Evolutionary conservation across 768 basidiomycete genomes (phyloP).

Genomic region (Leucogyrophana mollusca): DNA sequence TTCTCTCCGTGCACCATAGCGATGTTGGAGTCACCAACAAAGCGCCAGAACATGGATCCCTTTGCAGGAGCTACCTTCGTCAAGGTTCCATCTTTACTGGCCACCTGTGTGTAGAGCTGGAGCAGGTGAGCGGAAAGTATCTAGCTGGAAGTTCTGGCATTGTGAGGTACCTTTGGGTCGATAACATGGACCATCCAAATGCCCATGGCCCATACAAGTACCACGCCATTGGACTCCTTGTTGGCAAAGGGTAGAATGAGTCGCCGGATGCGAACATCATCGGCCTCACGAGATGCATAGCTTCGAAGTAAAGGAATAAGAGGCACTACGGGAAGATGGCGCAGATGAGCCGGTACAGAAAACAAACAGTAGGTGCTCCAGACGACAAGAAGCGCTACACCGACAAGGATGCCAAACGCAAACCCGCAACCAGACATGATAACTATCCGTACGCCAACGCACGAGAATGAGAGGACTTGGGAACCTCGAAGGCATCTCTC

Average conservation of each 20-base stretch:
- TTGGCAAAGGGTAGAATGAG: conserved; percentile 34
- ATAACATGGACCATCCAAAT: conserved; percentile 39
- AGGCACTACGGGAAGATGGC: conserved; percentile 32
- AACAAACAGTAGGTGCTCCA: too few relatives aligned
- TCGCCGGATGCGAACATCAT: conserved; percentile 29
- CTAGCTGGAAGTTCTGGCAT: too few relatives aligned
- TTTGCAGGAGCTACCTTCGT: conserved; percentile 22
- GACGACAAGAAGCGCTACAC: too few relatives aligned
- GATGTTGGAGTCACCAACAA: conserved; percentile 34
- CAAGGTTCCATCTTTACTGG: conserved; percentile 7
- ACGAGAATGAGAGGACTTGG: too few relatives aligned
- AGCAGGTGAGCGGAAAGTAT: background rate
- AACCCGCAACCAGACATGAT: too few relatives aligned
- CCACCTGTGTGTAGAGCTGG: conserved; percentile 12
- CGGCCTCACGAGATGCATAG: conserved; percentile 30
- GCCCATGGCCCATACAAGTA: conserved; percentile 35
- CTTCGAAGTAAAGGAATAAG: conserved; percentile 29
- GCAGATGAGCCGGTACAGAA: conserved; percentile 22
- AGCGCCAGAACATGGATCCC: conserved; percentile 33
- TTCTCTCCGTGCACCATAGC: conserved; percentile 36
- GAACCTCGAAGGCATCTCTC: too few relatives aligned
- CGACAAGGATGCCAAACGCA: too few relatives aligned
- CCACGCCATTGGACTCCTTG: conserved; percentile 27
- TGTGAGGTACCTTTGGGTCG: conserved; percentile 30
- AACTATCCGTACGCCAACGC: too few relatives aligned